A percentile compares a stretch with the other conserved stretches of the same genome.
These are phyloP conservation scores for Colletotrichum lini DNA, from an alignment of 2,329 filamentous ascomycete species.

Conservation along the genomic window DNA sequence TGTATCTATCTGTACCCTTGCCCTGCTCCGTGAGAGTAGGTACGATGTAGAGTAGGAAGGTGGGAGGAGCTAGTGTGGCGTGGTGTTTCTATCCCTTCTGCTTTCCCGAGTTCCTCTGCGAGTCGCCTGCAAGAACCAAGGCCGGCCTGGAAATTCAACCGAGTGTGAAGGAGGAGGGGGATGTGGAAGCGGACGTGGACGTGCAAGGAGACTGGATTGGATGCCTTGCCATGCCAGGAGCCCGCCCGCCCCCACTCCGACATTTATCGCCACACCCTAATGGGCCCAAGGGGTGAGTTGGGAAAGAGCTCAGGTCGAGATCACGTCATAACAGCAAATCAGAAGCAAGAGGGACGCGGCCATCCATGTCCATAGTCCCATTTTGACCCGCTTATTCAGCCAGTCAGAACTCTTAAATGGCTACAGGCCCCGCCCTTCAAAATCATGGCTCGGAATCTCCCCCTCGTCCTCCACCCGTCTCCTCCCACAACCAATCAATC, in stretches of 20 bases:
- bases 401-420: conserved; percentile 64
- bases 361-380: conserved; percentile 50
- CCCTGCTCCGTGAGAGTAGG: neutral
- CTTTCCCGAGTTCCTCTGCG: neutral
- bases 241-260: neutral
- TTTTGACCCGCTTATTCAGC: conserved; percentile 60
- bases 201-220: neutral
- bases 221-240: conserved; percentile 10
- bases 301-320: neutral
- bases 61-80: neutral
- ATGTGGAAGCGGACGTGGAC: too few relatives aligned
- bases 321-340: conserved; percentile 45
- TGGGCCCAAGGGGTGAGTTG: neutral
- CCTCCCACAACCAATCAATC: conserved; percentile 66
- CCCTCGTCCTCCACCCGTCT: conserved; percentile 57
- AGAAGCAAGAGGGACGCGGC: conserved; percentile 25
- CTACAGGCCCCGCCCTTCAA: conserved; percentile 63
- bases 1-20: too few relatives aligned
- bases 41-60: conserved; percentile 4
- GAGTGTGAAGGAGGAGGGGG: neutral
- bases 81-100: neutral
- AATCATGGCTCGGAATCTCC: conserved; percentile 67
- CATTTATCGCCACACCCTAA: neutral
- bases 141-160: conserved; percentile 20
- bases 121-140: neutral